Conservation (phyloP, 164 flowering plant genomes). For the Vitis cinerea region DNA sequence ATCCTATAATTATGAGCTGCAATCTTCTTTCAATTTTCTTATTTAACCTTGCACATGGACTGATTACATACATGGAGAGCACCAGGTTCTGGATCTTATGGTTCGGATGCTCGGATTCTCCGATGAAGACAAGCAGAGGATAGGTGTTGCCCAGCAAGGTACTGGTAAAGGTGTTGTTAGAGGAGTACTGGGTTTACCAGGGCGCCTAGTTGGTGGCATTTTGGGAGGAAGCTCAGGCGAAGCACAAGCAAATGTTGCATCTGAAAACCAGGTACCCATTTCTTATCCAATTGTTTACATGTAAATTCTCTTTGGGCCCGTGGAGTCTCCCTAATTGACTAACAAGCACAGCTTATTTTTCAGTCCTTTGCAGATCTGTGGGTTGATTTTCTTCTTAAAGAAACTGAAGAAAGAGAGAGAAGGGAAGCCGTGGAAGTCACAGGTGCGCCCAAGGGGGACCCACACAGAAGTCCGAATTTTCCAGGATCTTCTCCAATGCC, state of each 20-base stretch:
- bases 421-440: conserved; percentile 45
- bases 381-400: conserved; percentile 99
- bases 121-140: conserved; percentile 94
- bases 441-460: conserved; percentile 23
- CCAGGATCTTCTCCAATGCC: conserved; percentile 10
- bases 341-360: conserved; percentile 5
- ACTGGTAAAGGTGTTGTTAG: conserved; percentile 95
- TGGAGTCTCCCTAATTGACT: no score
- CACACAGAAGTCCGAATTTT: conserved; percentile 20
- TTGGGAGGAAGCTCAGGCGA: conserved; percentile 74
- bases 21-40: not conserved
- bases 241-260: conserved; percentile 38
- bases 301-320: not conserved
- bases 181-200: conserved; percentile 93
- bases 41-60: not conserved
- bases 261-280: conserved; percentile 70
- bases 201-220: conserved; percentile 96
- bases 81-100: conserved; percentile 95
- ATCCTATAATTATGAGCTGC: no score
- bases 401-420: conserved; percentile 80
- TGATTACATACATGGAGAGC: conserved; percentile 8
- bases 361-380: conserved; percentile 98
- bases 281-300: not conserved
- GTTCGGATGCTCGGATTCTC: conserved; percentile 96
- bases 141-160: conserved; percentile 88